Conservation (phyloP, 139 green algal species). For the Chlamydomonas sp. region DNA sequence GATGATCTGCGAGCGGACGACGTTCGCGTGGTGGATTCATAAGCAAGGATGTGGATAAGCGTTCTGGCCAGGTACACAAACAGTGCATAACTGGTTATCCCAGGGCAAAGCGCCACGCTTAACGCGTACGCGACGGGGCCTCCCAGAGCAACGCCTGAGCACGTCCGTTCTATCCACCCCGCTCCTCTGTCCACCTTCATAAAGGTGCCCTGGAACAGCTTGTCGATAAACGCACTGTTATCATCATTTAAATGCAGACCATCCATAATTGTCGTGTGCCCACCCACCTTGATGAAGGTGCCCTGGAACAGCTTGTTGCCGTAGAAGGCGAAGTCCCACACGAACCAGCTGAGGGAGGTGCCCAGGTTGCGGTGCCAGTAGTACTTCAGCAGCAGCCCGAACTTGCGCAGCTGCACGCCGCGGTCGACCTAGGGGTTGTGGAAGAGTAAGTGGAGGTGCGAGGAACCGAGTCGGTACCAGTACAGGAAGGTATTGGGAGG, state of each 20-base stretch:
- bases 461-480: not conserved
- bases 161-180: too few species aligned
- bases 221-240: not conserved
- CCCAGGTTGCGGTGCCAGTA: constrained; percentile 42
- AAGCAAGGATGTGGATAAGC: not conserved
- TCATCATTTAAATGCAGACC: not conserved
- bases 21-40: not conserved
- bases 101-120: too few species aligned
- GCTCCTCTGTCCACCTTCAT: not conserved
- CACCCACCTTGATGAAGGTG: not conserved
- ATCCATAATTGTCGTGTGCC: not conserved
- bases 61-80: not conserved
- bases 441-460: not conserved
- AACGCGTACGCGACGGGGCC: not conserved
- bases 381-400: constrained; percentile 38
- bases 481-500: not conserved
- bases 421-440: not conserved
- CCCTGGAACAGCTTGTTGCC: constrained; percentile 69
- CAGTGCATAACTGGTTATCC: not conserved
- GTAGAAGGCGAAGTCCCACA: constrained; percentile 74
- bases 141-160: too few species aligned
- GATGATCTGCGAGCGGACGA: constrained; percentile 26
- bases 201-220: constrained; percentile 26
- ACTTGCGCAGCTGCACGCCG: constrained; percentile 25
- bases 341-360: constrained; percentile 51